Percentiles rank a stretch among this genome's conserved stretches.
Conservation (phyloP, 164 flowering plant species). For the Warburgia ugandensis region DNA sequence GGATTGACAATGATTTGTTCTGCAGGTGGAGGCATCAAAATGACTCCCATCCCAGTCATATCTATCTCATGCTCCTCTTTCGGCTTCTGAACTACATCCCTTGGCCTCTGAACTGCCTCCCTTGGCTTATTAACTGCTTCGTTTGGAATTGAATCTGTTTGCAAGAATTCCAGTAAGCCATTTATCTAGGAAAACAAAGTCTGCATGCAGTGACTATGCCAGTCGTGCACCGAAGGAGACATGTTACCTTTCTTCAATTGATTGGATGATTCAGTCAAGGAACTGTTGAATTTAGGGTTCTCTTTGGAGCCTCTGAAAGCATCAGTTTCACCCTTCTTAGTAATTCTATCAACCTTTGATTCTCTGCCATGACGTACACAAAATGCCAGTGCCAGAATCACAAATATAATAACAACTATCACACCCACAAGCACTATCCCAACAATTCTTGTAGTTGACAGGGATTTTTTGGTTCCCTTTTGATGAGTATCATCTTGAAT, state of each 20-base stretch:
- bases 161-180: constrained; percentile 1
- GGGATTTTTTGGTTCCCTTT: constrained; percentile 10
- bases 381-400: constrained; percentile 31
- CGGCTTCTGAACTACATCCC: constrained; percentile 12
- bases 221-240: not conserved
- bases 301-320: constrained; percentile 15
- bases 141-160: constrained; percentile 22
- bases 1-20: constrained; percentile 35
- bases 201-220: too few relatives aligned
- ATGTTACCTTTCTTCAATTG: constrained; percentile 32
- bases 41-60: constrained; percentile 10
- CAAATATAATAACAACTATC: constrained; percentile 20
- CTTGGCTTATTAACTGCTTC: constrained; percentile 20
- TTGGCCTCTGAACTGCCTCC: constrained; percentile 18
- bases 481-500: constrained; percentile 14
- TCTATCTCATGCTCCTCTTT: constrained; percentile 20
- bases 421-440: constrained; percentile 32
- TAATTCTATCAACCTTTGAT: constrained; percentile 11
- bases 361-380: constrained; percentile 27
- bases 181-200: too few relatives aligned
- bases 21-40: constrained; percentile 19
- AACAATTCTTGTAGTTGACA: constrained; percentile 26
- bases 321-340: constrained; percentile 19
- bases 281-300: constrained; percentile 17
- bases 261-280: constrained; percentile 13